A percentile compares a stretch with the other conserved stretches of the same genome.
phyloP scores from a whole-genome alignment of 192 early-diverging fungal genomes.

The Umbelopsis isabellina region DNA sequence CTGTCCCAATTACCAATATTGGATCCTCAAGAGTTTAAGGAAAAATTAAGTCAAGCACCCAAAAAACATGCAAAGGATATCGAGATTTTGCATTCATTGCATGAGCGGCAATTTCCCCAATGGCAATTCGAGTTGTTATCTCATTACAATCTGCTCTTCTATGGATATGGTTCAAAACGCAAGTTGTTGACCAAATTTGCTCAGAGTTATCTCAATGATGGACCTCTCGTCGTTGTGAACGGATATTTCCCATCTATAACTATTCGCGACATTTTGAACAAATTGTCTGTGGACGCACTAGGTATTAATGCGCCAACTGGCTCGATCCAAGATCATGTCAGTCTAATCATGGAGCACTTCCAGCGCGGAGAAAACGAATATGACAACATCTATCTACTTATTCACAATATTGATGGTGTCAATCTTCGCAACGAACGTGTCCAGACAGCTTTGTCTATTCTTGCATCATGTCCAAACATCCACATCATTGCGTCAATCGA shows the following conservation, averaged over 20 bases:
- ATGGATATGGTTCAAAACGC: constrained; percentile 94
- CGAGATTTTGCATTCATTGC: constrained; percentile 51
- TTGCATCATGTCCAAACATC: constrained; percentile 70
- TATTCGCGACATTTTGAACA: constrained; percentile 71
- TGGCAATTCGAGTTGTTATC: constrained; percentile 85
- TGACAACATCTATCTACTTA: constrained; percentile 68
- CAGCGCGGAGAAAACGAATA: constrained; percentile 43
- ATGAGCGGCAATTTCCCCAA: constrained; percentile 75
- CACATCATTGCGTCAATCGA: constrained; percentile 86
- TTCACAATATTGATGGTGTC: constrained; percentile 90
- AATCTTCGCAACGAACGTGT: constrained; percentile 69
- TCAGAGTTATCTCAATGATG: constrained; percentile 49
- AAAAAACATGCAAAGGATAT: constrained; percentile 67
- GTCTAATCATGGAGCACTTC: constrained; percentile 70
- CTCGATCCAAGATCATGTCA: constrained; percentile 66
- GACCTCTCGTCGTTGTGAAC: constrained; percentile 77
- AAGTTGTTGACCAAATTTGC: constrained; percentile 80
- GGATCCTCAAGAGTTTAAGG: constrained; percentile 68
- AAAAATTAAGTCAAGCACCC: constrained; percentile 54
- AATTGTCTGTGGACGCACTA: constrained; percentile 51
- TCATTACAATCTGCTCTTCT: constrained; percentile 90
- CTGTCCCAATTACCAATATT: constrained; percentile 79
- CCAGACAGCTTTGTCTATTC: constrained; percentile 66
- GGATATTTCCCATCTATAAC: constrained; percentile 83
- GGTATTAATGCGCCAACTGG: constrained; percentile 47